Conservation (phyloP, 73 alveolate species). For the Paramecium sexaurelia region DNA sequence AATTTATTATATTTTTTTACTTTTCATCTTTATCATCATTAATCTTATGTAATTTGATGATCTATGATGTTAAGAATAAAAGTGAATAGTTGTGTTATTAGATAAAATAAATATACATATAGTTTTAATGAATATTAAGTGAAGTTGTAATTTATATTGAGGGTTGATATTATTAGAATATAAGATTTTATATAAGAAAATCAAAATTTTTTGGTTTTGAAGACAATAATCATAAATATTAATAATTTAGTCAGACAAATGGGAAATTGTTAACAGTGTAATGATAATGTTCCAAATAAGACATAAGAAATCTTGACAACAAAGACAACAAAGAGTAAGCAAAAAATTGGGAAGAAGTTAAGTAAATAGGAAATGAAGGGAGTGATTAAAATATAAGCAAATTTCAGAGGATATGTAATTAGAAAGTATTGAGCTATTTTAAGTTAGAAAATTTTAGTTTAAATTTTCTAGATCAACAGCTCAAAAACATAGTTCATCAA, state of each 20-base stretch:
- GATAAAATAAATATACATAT: too few species aligned
- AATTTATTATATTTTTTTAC: not conserved
- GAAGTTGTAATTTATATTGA: too few species aligned
- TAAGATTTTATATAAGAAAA: not conserved
- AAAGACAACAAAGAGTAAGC: not conserved
- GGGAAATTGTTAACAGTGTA: constrained; percentile 36
- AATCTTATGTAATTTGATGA: too few species aligned
- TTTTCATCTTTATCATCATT: too few species aligned
- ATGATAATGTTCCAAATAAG: not conserved
- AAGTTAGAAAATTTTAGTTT: not conserved
- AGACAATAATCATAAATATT: not conserved
- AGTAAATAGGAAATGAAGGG: not conserved
- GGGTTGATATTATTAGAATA: not conserved
- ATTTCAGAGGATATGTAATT: not conserved
- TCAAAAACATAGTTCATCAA: constrained; percentile 2
- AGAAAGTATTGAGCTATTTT: not conserved
- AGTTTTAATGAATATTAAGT: too few species aligned
- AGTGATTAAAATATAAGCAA: not conserved
- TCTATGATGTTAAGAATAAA: too few species aligned
- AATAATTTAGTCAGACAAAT: not conserved
- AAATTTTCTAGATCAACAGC: not conserved
- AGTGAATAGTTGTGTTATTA: too few species aligned
- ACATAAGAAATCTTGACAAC: not conserved
- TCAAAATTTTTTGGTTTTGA: not conserved
- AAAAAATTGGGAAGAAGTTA: not conserved